These are phyloP conservation scores for Rubia yunnanensis DNA, from an alignment of 257 asterid genomes.

Conservation along the genomic window DNA sequence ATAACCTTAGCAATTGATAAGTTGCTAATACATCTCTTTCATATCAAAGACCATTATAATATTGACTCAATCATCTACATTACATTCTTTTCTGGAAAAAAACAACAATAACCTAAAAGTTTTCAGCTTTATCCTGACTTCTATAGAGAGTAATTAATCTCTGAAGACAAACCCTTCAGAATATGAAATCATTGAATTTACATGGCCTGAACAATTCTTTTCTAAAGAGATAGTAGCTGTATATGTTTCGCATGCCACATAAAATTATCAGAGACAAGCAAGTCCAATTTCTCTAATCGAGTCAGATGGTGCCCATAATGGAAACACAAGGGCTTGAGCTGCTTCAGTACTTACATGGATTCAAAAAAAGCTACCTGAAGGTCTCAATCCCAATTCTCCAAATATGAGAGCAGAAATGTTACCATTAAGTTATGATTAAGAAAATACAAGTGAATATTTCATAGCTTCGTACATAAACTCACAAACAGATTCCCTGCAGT, in stretches of 20 bases:
- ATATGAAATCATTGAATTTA: neutral
- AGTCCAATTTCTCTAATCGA: neutral
- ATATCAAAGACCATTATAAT: neutral
- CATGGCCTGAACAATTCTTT: neutral
- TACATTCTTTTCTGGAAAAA: neutral
- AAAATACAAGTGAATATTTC: neutral
- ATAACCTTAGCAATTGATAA: neutral
- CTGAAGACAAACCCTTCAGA: neutral
- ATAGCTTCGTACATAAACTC: neutral
- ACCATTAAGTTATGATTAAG: neutral
- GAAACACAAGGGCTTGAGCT: neutral
- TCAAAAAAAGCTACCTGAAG: neutral
- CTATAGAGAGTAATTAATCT: neutral
- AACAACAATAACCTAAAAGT: neutral
- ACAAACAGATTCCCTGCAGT: neutral
- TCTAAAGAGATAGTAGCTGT: neutral
- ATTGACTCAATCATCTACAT: neutral
- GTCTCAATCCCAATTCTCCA: neutral
- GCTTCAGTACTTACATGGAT: neutral
- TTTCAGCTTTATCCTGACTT: neutral
- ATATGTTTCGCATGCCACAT: neutral
- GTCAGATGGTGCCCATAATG: no score
- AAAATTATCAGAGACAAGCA: neutral
- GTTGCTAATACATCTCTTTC: neutral
- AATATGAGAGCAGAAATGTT: neutral